Evolutionary conservation across 495 filamentous ascomycete genomes (phyloP), one percentile per base, ranked within the genome.

Genomic region (Aspergillus cristatus): DNA sequence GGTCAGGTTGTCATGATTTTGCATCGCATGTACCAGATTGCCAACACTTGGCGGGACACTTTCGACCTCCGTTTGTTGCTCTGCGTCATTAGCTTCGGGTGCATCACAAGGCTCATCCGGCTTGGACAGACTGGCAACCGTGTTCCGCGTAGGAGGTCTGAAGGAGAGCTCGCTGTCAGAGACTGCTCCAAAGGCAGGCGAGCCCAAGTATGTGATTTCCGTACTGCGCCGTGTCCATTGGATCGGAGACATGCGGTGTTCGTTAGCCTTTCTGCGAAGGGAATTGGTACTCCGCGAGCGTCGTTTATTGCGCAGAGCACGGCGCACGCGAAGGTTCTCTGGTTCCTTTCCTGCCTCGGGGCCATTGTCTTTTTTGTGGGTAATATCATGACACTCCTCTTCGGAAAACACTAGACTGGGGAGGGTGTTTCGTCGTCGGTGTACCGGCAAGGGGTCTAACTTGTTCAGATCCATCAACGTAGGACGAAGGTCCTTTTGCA

Each of bases 351-450:
- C 4, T 8, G 20, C 54, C 17, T 54, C 43, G n/a, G 54, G 54
- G 12, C 54, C 51, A 5, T 51, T 52, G 7, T 54, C 32, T n/a
- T 48, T 48, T n/a, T n/a, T n/a, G n/a, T n/a, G n/a, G n/a, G n/a
- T n/a, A n/a, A n/a, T n/a, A n/a, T n/a, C n/a, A n/a, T n/a, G n/a
- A n/a, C n/a, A n/a, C n/a, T n/a, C n/a, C n/a, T 70, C 62, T 14
- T 64, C 60, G 14, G 62, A 65, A 14, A 71, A 57, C 6, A 69
- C 50, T 30, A 71, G 44, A 33, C 67, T 71, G 1, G 67, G 67
- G 20, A 71, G 47, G 2, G 65, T 69, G 1, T 62, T 63, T 22
- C 67, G 53, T 40, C 67, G 52, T n/a, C 50, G 53, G 12, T 47
- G 55, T 11, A 46, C 48, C 13, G 44, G 45, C 17, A 53, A 42